Base-by-base conservation (phyloP, 768 basidiomycete genomes). In the Dendrothele bispora region DNA sequence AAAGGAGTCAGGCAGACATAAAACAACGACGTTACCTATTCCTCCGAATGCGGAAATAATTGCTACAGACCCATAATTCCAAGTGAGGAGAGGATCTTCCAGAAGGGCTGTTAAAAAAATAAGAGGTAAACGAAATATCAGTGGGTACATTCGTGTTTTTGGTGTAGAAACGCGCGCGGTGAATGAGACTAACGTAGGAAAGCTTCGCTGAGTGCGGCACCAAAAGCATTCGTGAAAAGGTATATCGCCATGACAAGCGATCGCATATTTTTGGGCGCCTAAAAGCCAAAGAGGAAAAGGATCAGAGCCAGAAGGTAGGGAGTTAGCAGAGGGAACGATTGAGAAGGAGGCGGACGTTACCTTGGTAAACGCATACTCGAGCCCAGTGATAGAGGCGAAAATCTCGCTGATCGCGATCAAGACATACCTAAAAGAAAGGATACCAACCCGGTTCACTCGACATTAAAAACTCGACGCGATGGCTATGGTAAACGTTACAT, bases 261-360 rank as follows among this genome's bases (percentile, higher is more conserved):
- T 24, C 83, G 80, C 92, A 93, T 93, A 67, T 88, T 88, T 64
- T 73, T 82, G 12, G 91, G 91, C n/a, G 90, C 91, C n/a, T n/a
- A n/a, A n/a, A n/a, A n/a, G n/a, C n/a, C n/a, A n/a, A n/a, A n/a
- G n/a, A n/a, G n/a, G n/a, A n/a, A n/a, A n/a, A n/a, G n/a, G n/a
- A n/a, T n/a, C n/a, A n/a, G n/a, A n/a, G n/a, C n/a, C n/a, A n/a
- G n/a, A n/a, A n/a, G n/a, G n/a, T n/a, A n/a, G n/a, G n/a, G n/a
- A n/a, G n/a, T n/a, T n/a, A n/a, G n/a, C n/a, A n/a, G n/a, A n/a
- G n/a, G n/a, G n/a, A n/a, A n/a, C n/a, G n/a, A n/a, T n/a, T n/a
- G n/a, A n/a, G n/a, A n/a, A n/a, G n/a, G n/a, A n/a, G n/a, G n/a
- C n/a, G n/a, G n/a, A n/a, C n/a, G n/a, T n/a, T n/a, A n/a, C n/a